Percentiles rank a stretch among this genome's conserved stretches.
Conservation (phyloP, 306 rosid species). For the Dryas octopetala region DNA sequence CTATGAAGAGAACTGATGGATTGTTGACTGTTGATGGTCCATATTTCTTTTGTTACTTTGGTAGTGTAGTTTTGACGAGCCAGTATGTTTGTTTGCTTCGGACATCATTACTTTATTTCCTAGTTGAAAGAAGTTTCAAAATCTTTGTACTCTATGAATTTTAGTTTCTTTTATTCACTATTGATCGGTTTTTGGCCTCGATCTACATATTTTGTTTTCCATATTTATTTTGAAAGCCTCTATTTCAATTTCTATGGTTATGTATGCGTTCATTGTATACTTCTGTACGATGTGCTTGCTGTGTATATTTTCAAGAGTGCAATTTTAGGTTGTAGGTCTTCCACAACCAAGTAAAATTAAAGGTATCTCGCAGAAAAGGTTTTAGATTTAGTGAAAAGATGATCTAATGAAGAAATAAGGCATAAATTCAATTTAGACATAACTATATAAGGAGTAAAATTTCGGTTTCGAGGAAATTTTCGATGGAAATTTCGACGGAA, state of each 20-base stretch:
- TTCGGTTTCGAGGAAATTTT: too few species aligned
- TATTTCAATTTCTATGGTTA: background rate
- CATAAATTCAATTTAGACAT: too few species aligned
- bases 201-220: background rate
- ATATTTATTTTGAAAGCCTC: background rate
- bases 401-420: too few species aligned
- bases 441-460: too few species aligned
- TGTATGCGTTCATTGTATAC: background rate
- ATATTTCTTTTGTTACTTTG: conserved; percentile 16
- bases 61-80: conserved; percentile 52
- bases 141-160: conserved; percentile 23
- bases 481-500: too few species aligned
- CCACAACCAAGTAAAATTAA: too few species aligned
- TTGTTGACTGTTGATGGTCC: conserved; percentile 17
- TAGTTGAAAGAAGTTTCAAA: conserved; percentile 38
- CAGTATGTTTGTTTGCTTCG: conserved; percentile 35
- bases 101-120: conserved; percentile 33
- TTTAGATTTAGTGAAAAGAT: too few species aligned
- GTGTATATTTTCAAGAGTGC: too few species aligned
- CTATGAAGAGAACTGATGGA: conserved; percentile 23
- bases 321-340: too few species aligned
- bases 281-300: too few species aligned
- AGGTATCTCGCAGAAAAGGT: too few species aligned
- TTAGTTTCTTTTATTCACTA: conserved; percentile 11
- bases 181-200: conserved; percentile 6